Conservation (phyloP, 345 rosid species). For the Sonneratia caseolaris region DNA sequence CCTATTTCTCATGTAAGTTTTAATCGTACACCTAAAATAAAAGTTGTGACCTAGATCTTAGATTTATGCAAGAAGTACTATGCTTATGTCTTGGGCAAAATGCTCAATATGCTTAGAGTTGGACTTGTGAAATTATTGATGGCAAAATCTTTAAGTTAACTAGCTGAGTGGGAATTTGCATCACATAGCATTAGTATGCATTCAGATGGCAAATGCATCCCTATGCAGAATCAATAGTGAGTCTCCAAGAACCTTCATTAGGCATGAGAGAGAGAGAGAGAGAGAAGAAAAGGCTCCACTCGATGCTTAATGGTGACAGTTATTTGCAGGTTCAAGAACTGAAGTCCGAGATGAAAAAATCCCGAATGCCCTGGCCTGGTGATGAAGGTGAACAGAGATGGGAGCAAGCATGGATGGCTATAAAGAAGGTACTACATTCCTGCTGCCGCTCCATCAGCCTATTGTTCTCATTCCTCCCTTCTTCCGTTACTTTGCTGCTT, state of each 20-base stretch:
- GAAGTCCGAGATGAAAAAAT: conserved; percentile 63
- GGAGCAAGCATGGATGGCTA: conserved; percentile 96
- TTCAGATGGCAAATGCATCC: background rate
- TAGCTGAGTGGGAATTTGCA: background rate
- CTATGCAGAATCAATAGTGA: background rate
- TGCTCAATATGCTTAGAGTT: background rate
- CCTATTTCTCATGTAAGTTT: background rate
- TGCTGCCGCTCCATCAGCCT: background rate
- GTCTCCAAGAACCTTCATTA: background rate
- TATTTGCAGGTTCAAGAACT: conserved; percentile 71
- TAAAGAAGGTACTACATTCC: conserved; percentile 62
- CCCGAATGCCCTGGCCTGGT: conserved; percentile 99
- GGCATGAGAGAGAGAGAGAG: background rate
- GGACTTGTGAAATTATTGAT: background rate
- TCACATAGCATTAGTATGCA: background rate
- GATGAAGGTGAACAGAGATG: conserved; percentile 87
- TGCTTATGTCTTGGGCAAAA: background rate
- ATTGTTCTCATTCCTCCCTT: background rate
- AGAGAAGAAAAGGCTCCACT: background rate
- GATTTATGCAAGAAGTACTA: background rate
- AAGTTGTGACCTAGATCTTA: background rate
- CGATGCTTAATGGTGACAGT: background rate
- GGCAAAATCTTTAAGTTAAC: background rate
- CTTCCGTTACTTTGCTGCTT: background rate
- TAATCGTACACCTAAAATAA: background rate